These are phyloP conservation scores for Yamadazyma friedrichii DNA, from an alignment of 1,139 yeast species.

Conservation along the genomic window DNA sequence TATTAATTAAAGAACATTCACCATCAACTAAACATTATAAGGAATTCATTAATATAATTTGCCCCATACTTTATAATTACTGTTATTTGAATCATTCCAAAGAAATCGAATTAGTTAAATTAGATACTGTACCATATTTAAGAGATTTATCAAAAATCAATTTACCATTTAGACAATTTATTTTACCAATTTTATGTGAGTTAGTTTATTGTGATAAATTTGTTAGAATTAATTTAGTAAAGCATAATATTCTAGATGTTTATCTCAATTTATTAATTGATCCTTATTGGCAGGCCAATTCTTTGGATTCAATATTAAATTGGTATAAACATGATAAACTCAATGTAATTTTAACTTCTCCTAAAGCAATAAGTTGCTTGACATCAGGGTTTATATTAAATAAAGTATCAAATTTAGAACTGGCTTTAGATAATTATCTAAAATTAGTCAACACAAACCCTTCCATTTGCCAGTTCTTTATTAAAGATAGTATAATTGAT, in stretches of 20 bases:
- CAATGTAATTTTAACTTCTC: constrained; percentile 23
- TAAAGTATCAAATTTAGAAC: constrained; percentile 41
- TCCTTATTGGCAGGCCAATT: constrained; percentile 71
- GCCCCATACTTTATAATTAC: constrained; percentile 51
- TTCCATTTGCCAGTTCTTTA: constrained; percentile 23
- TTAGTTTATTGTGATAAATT: constrained; percentile 49
- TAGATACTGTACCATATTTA: constrained; percentile 55
- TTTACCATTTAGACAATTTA: constrained; percentile 57
- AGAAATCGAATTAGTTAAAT: constrained; percentile 52
- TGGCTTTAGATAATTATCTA: constrained; percentile 38
- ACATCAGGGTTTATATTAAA: constrained; percentile 39
- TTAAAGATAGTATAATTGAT: constrained; percentile 25
- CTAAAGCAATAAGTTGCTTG: constrained; percentile 32
- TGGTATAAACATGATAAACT: constrained; percentile 36
- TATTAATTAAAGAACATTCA: constrained; percentile 26
- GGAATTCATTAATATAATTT: constrained; percentile 41
- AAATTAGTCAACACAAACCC: constrained; percentile 27
- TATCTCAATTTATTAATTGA: constrained; percentile 52
- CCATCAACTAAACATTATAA: constrained; percentile 33
- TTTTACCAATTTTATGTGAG: constrained; percentile 63
- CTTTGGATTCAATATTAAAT: constrained; percentile 54
- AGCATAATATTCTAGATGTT: constrained; percentile 41
- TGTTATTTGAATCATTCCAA: constrained; percentile 56
- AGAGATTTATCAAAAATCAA: constrained; percentile 44
- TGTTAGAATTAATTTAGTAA: constrained; percentile 38